Evolutionary conservation across 805 yeast genomes (phyloP).

Genomic region (Candida insectorum): DNA sequence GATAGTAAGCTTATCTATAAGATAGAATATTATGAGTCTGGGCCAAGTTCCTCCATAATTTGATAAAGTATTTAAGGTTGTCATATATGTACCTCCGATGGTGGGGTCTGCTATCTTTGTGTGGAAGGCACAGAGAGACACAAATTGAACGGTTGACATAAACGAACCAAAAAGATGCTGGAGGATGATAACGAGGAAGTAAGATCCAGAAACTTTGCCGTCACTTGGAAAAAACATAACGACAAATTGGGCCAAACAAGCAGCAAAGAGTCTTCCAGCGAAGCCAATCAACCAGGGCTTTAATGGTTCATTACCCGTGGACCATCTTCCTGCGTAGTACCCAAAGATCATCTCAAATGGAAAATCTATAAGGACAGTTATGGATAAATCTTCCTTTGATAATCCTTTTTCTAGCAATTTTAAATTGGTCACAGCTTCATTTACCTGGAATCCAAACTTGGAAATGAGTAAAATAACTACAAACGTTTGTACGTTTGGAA

Average conservation of each 20-base stretch:
- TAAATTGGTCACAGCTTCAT: slow-evolving; percentile 92
- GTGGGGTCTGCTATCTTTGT: slow-evolving; percentile 93
- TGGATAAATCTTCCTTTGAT: slow-evolving; percentile 87
- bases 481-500: slow-evolving; percentile 70
- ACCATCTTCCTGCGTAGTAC: slow-evolving; percentile 94
- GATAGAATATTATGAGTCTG: slow-evolving; percentile 66
- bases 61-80: slow-evolving; percentile 85
- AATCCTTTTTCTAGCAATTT: slow-evolving; percentile 89
- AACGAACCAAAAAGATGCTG: slow-evolving; percentile 87
- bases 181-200: slow-evolving; percentile 68
- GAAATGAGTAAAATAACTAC: slow-evolving; percentile 73
- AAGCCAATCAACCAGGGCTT: slow-evolving; percentile 90
- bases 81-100: slow-evolving; percentile 98
- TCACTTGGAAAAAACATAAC: slow-evolving; percentile 68
- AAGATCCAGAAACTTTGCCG: slow-evolving; percentile 45
- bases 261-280: slow-evolving; percentile 75
- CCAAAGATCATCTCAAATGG: slow-evolving; percentile 96
- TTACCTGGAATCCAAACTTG: slow-evolving; percentile 91
- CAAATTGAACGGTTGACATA: slow-evolving; percentile 94
- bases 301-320: slow-evolving; percentile 71
- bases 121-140: slow-evolving; percentile 90
- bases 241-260: slow-evolving; percentile 67
- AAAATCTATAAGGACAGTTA: slow-evolving; percentile 89
- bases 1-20: slow-evolving; percentile 76
- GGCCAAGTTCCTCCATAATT: slow-evolving; percentile 99